Conservation (phyloP, 169 alveolate species). For the Cryptosporidium parvum region DNA sequence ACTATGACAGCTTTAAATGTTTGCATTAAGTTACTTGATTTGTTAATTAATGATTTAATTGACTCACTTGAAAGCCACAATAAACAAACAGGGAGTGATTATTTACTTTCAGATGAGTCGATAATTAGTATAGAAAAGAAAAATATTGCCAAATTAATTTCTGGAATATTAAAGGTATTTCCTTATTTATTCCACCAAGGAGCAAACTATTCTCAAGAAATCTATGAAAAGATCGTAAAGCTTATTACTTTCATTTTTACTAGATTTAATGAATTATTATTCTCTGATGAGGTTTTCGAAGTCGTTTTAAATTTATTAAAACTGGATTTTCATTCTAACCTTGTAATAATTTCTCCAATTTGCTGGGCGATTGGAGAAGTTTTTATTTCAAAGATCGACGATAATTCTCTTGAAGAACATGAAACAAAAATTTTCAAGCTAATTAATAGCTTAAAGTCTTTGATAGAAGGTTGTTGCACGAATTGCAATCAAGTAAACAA, state of each 20-base stretch:
- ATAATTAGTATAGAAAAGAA: not conserved
- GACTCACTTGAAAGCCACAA: not conserved
- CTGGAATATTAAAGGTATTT: slow-evolving; percentile 19
- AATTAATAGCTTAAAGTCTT: not conserved
- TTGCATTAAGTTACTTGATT: not conserved
- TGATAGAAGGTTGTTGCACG: slow-evolving; percentile 4
- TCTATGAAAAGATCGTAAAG: slow-evolving; percentile 17
- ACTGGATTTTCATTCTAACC: slow-evolving; percentile 10
- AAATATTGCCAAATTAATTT: not conserved
- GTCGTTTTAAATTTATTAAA: not conserved
- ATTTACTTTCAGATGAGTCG: not conserved
- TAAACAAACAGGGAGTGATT: not conserved
- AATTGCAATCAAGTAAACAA: not conserved
- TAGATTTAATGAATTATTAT: not conserved
- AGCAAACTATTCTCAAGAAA: not conserved
- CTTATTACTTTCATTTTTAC: not conserved
- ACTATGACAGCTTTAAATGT: not conserved
- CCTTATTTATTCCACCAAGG: slow-evolving; percentile 46
- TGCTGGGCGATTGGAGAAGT: slow-evolving; percentile 52
- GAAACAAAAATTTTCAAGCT: slow-evolving; percentile 1
- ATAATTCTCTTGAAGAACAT: not conserved
- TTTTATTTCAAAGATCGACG: not conserved
- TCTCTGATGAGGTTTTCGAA: slow-evolving; percentile 8
- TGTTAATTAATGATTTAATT: slow-evolving; percentile 1
- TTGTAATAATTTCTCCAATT: not conserved